Conservation (phyloP, 495 filamentous ascomycete species). For the Xylaria palmicola region DNA sequence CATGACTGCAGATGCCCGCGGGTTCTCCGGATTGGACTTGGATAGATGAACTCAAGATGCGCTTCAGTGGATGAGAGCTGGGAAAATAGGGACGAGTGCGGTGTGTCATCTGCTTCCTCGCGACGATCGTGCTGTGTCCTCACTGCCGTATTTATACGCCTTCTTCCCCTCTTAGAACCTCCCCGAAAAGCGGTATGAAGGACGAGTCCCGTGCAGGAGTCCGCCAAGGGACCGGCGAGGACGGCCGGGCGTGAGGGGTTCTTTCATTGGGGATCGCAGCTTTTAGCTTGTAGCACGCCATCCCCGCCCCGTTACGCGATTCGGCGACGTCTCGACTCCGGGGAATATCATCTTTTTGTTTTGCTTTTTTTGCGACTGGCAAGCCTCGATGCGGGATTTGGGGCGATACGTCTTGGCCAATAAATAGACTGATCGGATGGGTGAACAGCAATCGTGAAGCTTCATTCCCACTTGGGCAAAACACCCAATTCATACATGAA, state of each 20-base stretch:
- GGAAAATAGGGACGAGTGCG: not conserved
- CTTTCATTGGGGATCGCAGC: slow-evolving; percentile 6
- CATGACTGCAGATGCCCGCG: slow-evolving; percentile 15
- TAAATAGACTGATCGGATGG: not conserved
- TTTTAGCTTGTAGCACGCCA: slow-evolving; percentile 14
- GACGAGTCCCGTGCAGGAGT: too few species aligned
- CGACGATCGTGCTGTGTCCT: not conserved
- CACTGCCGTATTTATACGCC: not conserved
- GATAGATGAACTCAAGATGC: not conserved
- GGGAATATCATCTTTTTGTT: not conserved
- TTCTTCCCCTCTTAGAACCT: not conserved
- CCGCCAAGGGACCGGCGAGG: not conserved
- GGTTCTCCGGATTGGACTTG: not conserved
- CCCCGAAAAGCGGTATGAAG: too few species aligned
- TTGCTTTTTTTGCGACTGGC: not conserved
- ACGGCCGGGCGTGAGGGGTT: slow-evolving; percentile 11
- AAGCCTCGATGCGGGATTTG: not conserved
- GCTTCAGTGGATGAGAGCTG: not conserved
- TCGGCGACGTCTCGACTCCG: not conserved
- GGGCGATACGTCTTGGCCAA: not conserved
- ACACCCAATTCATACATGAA: not conserved
- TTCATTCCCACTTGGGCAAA: not conserved
- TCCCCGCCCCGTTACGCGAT: not conserved
- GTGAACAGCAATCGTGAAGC: not conserved
- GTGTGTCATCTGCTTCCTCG: not conserved